Conservation (phyloP, 2,329 filamentous ascomycete species). For the Lecanicillium sp. region DNA sequence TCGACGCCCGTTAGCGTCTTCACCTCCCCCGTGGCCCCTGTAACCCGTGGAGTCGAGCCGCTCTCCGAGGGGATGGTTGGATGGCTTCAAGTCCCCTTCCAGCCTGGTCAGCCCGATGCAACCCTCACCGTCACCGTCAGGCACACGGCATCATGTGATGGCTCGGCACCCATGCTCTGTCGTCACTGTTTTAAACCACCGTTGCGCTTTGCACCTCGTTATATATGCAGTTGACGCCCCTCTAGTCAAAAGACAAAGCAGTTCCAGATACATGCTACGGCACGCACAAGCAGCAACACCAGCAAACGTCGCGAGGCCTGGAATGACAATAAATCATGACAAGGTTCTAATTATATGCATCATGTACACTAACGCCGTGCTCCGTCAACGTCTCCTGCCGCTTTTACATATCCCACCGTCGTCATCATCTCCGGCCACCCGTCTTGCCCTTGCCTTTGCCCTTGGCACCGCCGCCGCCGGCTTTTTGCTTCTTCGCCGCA, state of each 20-base stretch:
- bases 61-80: neutral
- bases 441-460: conserved; percentile 17
- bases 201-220: neutral
- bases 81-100: neutral
- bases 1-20: too few relatives aligned
- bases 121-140: neutral
- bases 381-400: conserved; percentile 1
- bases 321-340: neutral
- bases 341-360: conserved; percentile 7
- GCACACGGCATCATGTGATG: conserved; percentile 3
- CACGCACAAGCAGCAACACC: too few relatives aligned
- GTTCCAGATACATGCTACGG: too few relatives aligned
- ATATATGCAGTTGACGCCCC: neutral
- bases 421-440: conserved; percentile 2
- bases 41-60: too few relatives aligned
- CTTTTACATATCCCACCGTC: too few relatives aligned
- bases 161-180: neutral
- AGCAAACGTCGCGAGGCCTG: neutral
- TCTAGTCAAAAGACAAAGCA: too few relatives aligned
- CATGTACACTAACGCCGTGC: conserved; percentile 13
- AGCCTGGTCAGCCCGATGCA: neutral
- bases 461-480: conserved; percentile 18
- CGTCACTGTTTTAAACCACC: neutral
- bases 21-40: too few relatives aligned
- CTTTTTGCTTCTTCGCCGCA: conserved; percentile 19